Percentiles rank a stretch among this genome's conserved stretches.
phyloP scores from a whole-genome alignment of 1,284 basidiomycete genomes.

The Moniliella sp. region DNA sequence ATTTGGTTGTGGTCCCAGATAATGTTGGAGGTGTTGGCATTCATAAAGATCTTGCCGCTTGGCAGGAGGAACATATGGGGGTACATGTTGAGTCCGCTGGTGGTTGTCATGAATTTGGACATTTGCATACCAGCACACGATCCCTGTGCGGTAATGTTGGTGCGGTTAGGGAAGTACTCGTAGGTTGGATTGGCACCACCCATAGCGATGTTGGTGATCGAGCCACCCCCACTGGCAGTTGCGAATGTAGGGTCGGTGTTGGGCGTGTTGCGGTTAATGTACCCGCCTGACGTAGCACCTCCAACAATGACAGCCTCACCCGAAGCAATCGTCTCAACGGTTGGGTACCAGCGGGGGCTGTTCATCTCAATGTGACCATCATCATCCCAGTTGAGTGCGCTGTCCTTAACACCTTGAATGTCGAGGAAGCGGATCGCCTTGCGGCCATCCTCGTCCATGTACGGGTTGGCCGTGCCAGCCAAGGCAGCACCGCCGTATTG shows the following conservation, averaged over 20 bases:
- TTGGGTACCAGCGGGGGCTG: conserved; percentile 25
- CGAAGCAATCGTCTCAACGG: conserved; percentile 24
- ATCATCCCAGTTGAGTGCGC: too few relatives aligned
- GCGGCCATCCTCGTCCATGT: conserved; percentile 24
- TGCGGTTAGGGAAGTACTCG: conserved; percentile 32
- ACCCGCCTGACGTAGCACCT: conserved; percentile 28
- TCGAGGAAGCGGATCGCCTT: conserved; percentile 26
- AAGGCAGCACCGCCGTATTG: conserved; percentile 24
- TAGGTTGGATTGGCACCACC: conserved; percentile 24
- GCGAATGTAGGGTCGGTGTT: conserved; percentile 17
- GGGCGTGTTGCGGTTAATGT: conserved; percentile 31
- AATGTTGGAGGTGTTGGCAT: conserved; percentile 26
- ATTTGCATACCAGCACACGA: too few relatives aligned
- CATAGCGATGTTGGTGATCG: conserved; percentile 6
- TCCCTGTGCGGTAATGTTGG: too few relatives aligned
- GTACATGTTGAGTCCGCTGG: conserved; percentile 31
- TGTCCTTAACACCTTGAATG: too few relatives aligned
- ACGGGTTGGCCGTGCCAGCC: conserved; percentile 6
- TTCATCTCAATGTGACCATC: too few relatives aligned
- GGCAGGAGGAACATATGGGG: conserved; percentile 31
- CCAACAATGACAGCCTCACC: conserved; percentile 25
- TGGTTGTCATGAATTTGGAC: conserved; percentile 20
- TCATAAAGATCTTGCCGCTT: conserved; percentile 30
- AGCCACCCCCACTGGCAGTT: neutral
- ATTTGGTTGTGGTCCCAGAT: conserved; percentile 22